Percentiles rank a stretch among this genome's conserved stretches.
Conservation (phyloP, 164 flowering plant genomes). For the Piper longum region DNA sequence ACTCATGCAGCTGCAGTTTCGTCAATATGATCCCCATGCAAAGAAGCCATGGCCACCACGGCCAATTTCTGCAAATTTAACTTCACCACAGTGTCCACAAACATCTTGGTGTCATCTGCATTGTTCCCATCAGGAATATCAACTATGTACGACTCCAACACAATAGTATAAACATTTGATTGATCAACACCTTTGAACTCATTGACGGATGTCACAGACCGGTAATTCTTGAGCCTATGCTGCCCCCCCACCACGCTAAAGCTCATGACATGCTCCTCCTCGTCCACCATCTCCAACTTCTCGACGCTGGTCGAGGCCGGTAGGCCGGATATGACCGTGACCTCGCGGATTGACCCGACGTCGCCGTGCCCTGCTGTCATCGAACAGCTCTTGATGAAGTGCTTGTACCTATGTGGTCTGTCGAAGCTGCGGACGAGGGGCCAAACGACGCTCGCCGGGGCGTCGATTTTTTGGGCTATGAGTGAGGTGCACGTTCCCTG, state of each 20-base stretch:
- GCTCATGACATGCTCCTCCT: slow-evolving; percentile 46
- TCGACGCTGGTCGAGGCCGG: slow-evolving; percentile 76
- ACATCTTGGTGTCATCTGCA: slow-evolving; percentile 67
- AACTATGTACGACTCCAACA: slow-evolving; percentile 57
- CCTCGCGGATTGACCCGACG: slow-evolving; percentile 61
- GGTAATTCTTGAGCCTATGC: slow-evolving; percentile 49
- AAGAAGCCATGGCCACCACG: slow-evolving; percentile 23
- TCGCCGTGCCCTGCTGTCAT: slow-evolving; percentile 39
- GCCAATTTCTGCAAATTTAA: slow-evolving; percentile 62
- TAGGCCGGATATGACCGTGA: slow-evolving; percentile 60
- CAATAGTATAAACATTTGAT: slow-evolving; percentile 44
- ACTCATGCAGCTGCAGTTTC: too few relatives aligned
- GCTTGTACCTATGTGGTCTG: slow-evolving; percentile 63
- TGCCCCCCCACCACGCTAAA: slow-evolving; percentile 73
- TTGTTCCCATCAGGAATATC: slow-evolving; percentile 79
- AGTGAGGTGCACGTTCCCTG: slow-evolving; percentile 48
- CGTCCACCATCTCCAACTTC: slow-evolving; percentile 59
- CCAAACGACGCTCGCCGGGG: slow-evolving; percentile 50
- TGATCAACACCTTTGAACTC: slow-evolving; percentile 25
- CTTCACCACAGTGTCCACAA: slow-evolving; percentile 61
- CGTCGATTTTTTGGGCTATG: slow-evolving; percentile 47
- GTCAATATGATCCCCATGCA: too few relatives aligned
- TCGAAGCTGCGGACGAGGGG: slow-evolving; percentile 56
- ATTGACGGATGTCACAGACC: slow-evolving; percentile 53
- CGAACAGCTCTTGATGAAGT: slow-evolving; percentile 60